Percentiles rank a stretch among this genome's conserved stretches.
These are phyloP conservation scores for Russula emetica DNA, from an alignment of 768 basidiomycete species.

Conservation along the genomic window DNA sequence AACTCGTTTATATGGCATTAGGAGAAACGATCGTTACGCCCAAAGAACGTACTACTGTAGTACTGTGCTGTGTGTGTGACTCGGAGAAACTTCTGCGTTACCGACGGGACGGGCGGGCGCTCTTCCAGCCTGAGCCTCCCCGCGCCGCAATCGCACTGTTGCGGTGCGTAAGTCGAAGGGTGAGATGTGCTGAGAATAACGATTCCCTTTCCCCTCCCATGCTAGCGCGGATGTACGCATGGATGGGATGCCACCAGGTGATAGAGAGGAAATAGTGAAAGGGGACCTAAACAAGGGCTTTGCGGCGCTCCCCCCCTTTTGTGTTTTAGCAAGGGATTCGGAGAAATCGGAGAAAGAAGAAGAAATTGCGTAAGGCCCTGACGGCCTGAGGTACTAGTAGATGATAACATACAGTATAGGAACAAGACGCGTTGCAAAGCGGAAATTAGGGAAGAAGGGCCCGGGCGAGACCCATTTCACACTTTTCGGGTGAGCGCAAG, in stretches of 20 bases:
- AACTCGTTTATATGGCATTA: neutral
- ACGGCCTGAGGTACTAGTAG: neutral
- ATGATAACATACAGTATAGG: slow-evolving; percentile 4
- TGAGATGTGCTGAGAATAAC: neutral
- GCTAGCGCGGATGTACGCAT: neutral
- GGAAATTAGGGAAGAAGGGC: slow-evolving; percentile 20
- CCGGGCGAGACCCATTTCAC: neutral
- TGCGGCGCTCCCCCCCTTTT: slow-evolving; percentile 1
- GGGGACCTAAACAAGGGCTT: neutral
- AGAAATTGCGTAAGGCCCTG: neutral
- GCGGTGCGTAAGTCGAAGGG: neutral
- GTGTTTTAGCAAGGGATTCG: neutral
- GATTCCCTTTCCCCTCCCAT: neutral
- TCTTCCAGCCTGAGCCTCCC: neutral
- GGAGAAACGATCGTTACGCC: neutral
- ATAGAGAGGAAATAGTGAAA: slow-evolving; percentile 16
- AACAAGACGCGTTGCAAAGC: neutral
- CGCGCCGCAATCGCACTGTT: slow-evolving; percentile 16
- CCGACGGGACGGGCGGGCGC: slow-evolving; percentile 2
- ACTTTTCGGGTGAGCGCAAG: neutral
- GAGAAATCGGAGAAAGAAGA: neutral
- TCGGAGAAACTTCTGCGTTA: slow-evolving; percentile 4
- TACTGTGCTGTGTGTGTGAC: neutral
- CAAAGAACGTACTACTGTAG: neutral
- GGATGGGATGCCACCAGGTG: neutral